A percentile compares a stretch with the other conserved stretches of the same genome.
Conservation (phyloP, 305 asterid species). For the Plantago lanceolata region DNA sequence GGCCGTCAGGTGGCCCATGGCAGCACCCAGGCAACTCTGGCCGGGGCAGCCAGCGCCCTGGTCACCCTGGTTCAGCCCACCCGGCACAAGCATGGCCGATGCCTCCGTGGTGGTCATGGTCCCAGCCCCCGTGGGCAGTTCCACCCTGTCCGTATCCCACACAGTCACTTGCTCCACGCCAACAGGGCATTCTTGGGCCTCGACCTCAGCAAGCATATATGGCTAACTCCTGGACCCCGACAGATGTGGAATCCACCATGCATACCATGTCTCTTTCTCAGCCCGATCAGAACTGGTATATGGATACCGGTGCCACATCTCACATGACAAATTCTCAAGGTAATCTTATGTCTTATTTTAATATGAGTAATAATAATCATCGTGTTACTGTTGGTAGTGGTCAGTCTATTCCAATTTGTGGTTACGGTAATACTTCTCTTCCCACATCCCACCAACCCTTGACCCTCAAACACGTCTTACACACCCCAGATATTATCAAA, state of each 20-base stretch:
- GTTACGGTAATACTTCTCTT: too few relatives aligned
- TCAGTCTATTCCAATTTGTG: too few relatives aligned
- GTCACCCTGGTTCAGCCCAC: background rate
- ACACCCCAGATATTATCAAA: too few relatives aligned
- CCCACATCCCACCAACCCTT: too few relatives aligned
- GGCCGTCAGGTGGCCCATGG: too few relatives aligned
- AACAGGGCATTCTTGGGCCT: background rate
- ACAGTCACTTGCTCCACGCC: background rate
- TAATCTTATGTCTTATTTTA: too few relatives aligned
- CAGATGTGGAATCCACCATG: background rate
- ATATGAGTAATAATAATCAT: too few relatives aligned
- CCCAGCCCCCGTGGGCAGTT: background rate
- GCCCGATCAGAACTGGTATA: background rate
- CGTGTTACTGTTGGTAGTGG: too few relatives aligned
- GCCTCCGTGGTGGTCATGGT: background rate
- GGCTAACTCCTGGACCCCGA: background rate
- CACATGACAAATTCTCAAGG: too few relatives aligned
- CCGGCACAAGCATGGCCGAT: background rate
- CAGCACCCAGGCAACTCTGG: background rate
- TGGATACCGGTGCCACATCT: too few relatives aligned
- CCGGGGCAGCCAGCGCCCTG: background rate
- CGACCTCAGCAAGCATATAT: background rate
- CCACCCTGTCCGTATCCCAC: background rate
- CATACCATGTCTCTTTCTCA: background rate
- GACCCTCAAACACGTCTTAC: too few relatives aligned